Percentiles rank a stretch among this genome's conserved stretches.
Conservation (phyloP, 257 asterid species). For the Solanum microdontum region DNA sequence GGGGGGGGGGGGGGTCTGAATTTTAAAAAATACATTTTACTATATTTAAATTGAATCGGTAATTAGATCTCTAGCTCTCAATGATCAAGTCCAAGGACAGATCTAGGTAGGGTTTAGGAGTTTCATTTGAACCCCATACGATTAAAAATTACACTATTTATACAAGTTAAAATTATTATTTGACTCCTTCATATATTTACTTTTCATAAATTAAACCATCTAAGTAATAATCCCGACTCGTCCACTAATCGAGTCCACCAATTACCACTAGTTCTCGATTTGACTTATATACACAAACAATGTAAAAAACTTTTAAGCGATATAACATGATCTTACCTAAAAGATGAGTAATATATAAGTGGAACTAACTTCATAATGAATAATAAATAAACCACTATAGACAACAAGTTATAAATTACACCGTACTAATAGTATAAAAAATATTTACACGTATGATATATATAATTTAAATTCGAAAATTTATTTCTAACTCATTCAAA, state of each 20-base stretch:
- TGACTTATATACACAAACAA: neutral
- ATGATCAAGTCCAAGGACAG: neutral
- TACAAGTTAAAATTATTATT: too few relatives aligned
- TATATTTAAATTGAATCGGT: neutral
- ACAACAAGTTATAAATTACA: neutral
- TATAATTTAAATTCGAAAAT: too few relatives aligned
- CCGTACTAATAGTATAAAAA: too few relatives aligned
- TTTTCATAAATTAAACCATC: neutral
- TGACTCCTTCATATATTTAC: accelerated
- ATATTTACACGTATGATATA: too few relatives aligned
- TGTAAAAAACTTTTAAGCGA: neutral
- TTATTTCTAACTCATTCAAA: neutral
- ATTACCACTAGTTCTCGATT: neutral
- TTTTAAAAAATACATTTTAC: too few relatives aligned
- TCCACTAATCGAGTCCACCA: neutral
- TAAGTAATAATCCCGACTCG: accelerated
- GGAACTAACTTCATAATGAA: too few relatives aligned
- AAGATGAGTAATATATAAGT: too few relatives aligned
- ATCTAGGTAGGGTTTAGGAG: too few relatives aligned
- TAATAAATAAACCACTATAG: neutral
- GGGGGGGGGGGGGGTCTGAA: accelerated
- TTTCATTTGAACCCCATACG: too few relatives aligned
- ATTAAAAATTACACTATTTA: too few relatives aligned
- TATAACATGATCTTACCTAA: neutral
- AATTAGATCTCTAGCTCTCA: neutral